A percentile compares a stretch with the other conserved stretches of the same genome.
Conservation (phyloP, 805 yeast species). For the Saitoella complicata region DNA sequence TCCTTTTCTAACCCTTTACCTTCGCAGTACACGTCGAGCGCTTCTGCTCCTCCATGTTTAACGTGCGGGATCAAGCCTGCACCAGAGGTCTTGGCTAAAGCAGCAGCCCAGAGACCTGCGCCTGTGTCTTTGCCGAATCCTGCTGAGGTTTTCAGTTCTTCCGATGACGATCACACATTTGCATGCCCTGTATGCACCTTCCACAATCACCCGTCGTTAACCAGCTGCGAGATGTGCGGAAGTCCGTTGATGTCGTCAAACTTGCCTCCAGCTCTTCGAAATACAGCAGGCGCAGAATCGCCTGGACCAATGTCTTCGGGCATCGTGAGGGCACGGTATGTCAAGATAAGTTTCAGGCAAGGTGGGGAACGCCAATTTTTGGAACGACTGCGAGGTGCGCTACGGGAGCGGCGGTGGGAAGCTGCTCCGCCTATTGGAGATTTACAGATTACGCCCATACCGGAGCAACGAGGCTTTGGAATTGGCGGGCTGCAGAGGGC, state of each 20-base stretch:
- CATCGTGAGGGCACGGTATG: slow-evolving; percentile 5
- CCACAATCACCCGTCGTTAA: slow-evolving; percentile 62
- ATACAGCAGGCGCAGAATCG: slow-evolving; percentile 14
- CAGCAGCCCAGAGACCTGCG: not conserved
- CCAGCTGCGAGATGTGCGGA: slow-evolving; percentile 80
- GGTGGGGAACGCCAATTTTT: slow-evolving; percentile 48
- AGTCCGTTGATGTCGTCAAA: slow-evolving; percentile 26
- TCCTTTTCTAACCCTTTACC: slow-evolving; percentile 41
- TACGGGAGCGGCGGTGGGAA: slow-evolving; percentile 41
- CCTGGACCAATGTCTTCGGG: no score
- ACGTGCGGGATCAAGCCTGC: slow-evolving; percentile 47
- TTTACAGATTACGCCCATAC: not conserved
- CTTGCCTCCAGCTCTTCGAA: slow-evolving; percentile 14
- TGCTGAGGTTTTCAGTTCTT: not conserved
- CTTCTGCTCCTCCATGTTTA: slow-evolving; percentile 31
- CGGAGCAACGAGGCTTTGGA: slow-evolving; percentile 28
- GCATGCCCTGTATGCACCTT: slow-evolving; percentile 55
- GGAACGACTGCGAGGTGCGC: slow-evolving; percentile 27
- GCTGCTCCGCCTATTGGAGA: slow-evolving; percentile 1
- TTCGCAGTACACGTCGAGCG: slow-evolving; percentile 17
- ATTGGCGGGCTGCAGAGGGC: slow-evolving; percentile 51
- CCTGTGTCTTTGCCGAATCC: not conserved
- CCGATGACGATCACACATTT: slow-evolving; percentile 8
- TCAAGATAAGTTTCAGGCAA: slow-evolving; percentile 60
- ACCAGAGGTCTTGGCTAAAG: slow-evolving; percentile 14